These are phyloP conservation scores for Pezicula carpinea DNA, from an alignment of 2,329 filamentous ascomycete species.

Conservation along the genomic window DNA sequence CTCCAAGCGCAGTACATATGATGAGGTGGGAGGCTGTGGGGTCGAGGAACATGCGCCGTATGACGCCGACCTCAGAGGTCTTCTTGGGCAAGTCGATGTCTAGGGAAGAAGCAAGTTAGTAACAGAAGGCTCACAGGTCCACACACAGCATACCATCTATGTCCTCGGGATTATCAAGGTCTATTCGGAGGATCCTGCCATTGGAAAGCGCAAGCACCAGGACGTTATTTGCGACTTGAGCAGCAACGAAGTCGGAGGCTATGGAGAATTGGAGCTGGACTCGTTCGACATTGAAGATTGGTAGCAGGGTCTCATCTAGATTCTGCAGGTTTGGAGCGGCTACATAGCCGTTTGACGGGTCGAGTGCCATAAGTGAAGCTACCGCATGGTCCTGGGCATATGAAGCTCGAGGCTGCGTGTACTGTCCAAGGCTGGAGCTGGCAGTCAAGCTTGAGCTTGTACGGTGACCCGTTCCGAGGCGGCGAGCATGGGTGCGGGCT, in stretches of 20 bases:
- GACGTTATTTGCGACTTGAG: conserved; percentile 96
- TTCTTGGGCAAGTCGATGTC: conserved; percentile 97
- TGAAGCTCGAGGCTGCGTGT: conserved; percentile 21
- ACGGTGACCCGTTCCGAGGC: too few species aligned
- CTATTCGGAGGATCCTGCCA: conserved; percentile 87
- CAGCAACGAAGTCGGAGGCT: conserved; percentile 91
- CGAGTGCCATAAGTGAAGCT: conserved; percentile 57
- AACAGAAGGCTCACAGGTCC: conserved; percentile 2
- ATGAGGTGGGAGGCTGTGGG: conserved; percentile 93
- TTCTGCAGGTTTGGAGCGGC: conserved; percentile 58
- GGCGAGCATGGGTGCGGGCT: not conserved
- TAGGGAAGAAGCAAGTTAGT: conserved; percentile 31
- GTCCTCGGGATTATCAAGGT: conserved; percentile 87
- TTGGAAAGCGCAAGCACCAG: conserved; percentile 88
- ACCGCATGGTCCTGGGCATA: conserved; percentile 21
- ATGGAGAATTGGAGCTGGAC: conserved; percentile 94
- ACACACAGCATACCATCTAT: conserved; percentile 67
- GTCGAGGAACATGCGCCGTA: conserved; percentile 94
- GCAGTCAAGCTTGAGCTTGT: not conserved
- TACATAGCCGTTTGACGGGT: conserved; percentile 67
- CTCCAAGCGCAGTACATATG: conserved; percentile 83
- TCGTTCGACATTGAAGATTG: conserved; percentile 91
- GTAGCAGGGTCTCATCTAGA: conserved; percentile 58
- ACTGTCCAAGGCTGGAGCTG: conserved; percentile 16
- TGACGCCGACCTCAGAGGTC: conserved; percentile 83